Base-by-base conservation (phyloP, 495 filamentous ascomycete genomes). In the Podospora conica region DNA sequence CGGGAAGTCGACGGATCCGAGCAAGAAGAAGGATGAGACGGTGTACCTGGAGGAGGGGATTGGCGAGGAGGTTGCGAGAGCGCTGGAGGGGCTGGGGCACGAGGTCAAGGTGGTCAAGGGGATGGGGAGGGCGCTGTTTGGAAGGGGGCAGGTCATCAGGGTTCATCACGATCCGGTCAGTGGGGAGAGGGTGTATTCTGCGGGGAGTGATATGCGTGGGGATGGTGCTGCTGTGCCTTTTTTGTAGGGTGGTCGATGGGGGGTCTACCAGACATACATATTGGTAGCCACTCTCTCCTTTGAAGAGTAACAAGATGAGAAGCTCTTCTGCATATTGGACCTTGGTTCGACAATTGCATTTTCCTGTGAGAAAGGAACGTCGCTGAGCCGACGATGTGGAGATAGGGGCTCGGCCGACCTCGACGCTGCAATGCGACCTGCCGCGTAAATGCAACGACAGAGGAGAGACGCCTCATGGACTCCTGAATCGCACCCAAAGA, bases 41-140 rank as follows among this genome's bases (percentile, higher is more conserved):
- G 85, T 95, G 1, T 88, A 82, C 75, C 72, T 93, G 0, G 91
- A 96, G 71, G 89, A 93, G 56, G 91, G 91, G 0, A 87, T 95
- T 29, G 74, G 76, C 11, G 83, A 87, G 33, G 78, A 82, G n/a
- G 81, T 85, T 4, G 80, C 86, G 3, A 70, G 86, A 64, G 86
- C 83, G 31, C 71, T 96, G 71, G 78, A 69, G 72, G 68, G 70
- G 28, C 75, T 88, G 74, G 91, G 91, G 0, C 91, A 96, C 75
- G 71, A 86, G 53, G 81, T 91, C 10, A 75, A 85, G 75, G 78
- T 90, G 20, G 77, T 90, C 61, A 82, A 53, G 27, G 91, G 86
- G 7, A 86, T 82, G 80, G 70, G 81, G 61, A 82, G 91, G 72
- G 80, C 81, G 1, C 75, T 88, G 74, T 96, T 96, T 82, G 91